Evolutionary conservation across 176 grass and related monocot species (phyloP).

Genomic region (Alopecurus myosuroides): DNA sequence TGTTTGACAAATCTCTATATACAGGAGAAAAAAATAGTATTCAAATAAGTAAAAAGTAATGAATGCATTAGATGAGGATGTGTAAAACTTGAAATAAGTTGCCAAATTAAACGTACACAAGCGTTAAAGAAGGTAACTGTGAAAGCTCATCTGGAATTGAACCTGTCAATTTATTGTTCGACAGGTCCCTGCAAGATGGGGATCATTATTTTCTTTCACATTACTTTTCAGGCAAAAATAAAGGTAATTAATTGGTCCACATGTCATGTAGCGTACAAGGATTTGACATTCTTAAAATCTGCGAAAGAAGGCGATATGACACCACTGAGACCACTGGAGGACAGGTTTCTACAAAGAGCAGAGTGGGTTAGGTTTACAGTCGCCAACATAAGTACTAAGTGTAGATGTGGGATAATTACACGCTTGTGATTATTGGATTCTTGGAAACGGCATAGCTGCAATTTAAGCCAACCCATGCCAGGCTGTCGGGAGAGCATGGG

Average conservation of each 20-base stretch:
- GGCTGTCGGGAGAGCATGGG: slow-evolving; percentile 38
- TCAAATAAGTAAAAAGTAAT: not conserved
- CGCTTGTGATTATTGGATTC: slow-evolving; percentile 34
- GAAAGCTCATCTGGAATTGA: slow-evolving; percentile 50
- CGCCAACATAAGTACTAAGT: too few relatives aligned
- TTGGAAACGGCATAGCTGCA: slow-evolving; percentile 46
- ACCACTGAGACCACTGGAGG: slow-evolving; percentile 42
- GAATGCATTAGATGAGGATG: not conserved
- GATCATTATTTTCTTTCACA: not conserved
- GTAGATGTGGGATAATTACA: too few relatives aligned
- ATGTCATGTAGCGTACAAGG: slow-evolving; percentile 18
- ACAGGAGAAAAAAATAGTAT: not conserved
- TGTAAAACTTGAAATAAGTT: not conserved
- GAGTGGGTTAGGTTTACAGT: not conserved
- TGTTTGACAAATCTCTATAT: slow-evolving; percentile 51
- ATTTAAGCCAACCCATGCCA: slow-evolving; percentile 50
- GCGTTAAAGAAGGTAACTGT: slow-evolving; percentile 18
- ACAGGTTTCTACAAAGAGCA: slow-evolving; percentile 33
- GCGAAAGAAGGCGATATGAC: slow-evolving; percentile 34
- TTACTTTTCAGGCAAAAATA: not conserved
- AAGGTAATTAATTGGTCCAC: too few relatives aligned
- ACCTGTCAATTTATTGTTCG: slow-evolving; percentile 57
- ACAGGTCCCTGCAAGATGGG: slow-evolving; percentile 48
- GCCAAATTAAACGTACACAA: slow-evolving; percentile 37
- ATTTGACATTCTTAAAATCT: slow-evolving; percentile 28